Base-by-base conservation (phyloP, 495 filamentous ascomycete genomes). In the Penicillium simplicissimum region DNA sequence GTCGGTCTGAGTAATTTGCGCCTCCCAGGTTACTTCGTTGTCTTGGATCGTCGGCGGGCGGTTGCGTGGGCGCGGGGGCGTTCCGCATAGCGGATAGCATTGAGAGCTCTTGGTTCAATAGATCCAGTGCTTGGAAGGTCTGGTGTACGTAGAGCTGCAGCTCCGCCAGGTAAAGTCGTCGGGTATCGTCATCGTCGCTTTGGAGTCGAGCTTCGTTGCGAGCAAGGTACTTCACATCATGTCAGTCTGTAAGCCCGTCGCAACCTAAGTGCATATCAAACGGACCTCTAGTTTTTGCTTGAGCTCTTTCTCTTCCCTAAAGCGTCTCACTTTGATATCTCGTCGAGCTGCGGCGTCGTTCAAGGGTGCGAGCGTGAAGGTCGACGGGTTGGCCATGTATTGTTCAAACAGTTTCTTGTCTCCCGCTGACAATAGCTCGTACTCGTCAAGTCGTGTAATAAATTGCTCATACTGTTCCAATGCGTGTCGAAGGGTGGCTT, bases 321-420 rank as follows among this genome's bases (percentile, higher is more conserved):
- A 97, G 60, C 91, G 85, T 33, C 84, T 83, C 59, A 98, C 95
- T 71, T 98, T 98, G 36, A 87, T 84, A 56, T 90, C 86, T 67
- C 95, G 82, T 28, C 92, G 82, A 28, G 84, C 82, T 36, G 87
- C 83, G 1, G 91, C 85, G 77, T 98, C 93, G 3, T 80, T 81
- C 23, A 83, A 79, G 5, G 85, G 81, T 25, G 87, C 84, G 19
- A 90, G 84, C 28, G 88, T 88, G 70, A 96, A 97, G 0, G 79
- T 71, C 4, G 81, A 75, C 3, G 86, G 87, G 28, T 82, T 78
- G 40, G 90, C 87, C 57, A 81, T 79, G 73, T 93, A 96, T 58
- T 75, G 73, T 61, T 88, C 84, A 58, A 91, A 88, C 9, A 96
- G 81, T 71, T 87, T 89, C 61, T 82, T 83, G 70, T 97, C 89